These are phyloP conservation scores for Yueomyces sp. DNA, from an alignment of 805 yeast species.

Conservation along the genomic window DNA sequence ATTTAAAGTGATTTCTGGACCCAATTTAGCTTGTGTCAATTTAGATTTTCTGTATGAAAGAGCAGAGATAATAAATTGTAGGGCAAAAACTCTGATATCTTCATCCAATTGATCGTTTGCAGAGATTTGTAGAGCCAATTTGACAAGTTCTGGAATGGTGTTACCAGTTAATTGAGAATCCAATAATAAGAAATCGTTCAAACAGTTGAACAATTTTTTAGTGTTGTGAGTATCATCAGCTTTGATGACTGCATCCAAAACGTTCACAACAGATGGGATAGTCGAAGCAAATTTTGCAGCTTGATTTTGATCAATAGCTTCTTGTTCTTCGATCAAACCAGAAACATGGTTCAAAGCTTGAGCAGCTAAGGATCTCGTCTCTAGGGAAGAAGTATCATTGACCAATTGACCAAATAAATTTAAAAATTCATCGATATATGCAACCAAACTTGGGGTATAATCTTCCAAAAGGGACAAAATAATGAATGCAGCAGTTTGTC, in stretches of 20 bases:
- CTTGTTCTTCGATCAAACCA: slow-evolving; percentile 49
- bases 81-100: slow-evolving; percentile 70
- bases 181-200: slow-evolving; percentile 63
- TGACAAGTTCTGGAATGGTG: slow-evolving; percentile 51
- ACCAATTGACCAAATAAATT: slow-evolving; percentile 58
- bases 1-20: slow-evolving; percentile 61
- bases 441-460: slow-evolving; percentile 41
- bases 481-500: slow-evolving; percentile 77
- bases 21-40: slow-evolving; percentile 67
- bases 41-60: slow-evolving; percentile 72
- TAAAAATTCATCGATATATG: slow-evolving; percentile 54
- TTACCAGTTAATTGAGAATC: slow-evolving; percentile 74
- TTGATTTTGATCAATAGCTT: slow-evolving; percentile 33
- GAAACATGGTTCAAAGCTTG: slow-evolving; percentile 62
- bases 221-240: slow-evolving; percentile 62
- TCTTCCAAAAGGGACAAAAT: slow-evolving; percentile 68
- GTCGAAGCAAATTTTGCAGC: slow-evolving; percentile 44
- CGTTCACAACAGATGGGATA: slow-evolving; percentile 71
- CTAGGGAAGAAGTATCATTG: slow-evolving; percentile 47
- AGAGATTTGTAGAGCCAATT: slow-evolving; percentile 66
- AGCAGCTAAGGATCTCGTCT: slow-evolving; percentile 72
- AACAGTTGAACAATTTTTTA: slow-evolving; percentile 66
- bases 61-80: slow-evolving; percentile 71
- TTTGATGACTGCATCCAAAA: slow-evolving; percentile 59
- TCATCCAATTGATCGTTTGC: slow-evolving; percentile 53